Evolutionary conservation across 2,329 filamentous ascomycete species (phyloP).

Genomic region (Apiospora koreana): DNA sequence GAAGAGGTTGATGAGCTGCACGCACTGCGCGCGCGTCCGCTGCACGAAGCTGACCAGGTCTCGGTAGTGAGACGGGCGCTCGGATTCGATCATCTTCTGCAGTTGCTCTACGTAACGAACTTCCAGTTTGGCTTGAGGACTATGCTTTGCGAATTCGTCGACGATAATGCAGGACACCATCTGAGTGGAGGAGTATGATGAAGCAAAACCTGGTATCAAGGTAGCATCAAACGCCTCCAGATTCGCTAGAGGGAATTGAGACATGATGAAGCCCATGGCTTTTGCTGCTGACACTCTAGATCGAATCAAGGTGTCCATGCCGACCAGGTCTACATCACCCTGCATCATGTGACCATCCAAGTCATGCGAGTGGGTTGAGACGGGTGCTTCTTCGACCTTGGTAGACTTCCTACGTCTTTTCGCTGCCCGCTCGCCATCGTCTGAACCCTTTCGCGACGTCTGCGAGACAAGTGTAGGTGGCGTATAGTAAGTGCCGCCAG

Average conservation of each 20-base stretch:
- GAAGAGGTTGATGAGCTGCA: conserved; percentile 88
- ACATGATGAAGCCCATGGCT: conserved; percentile 84
- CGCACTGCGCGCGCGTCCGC: conserved; percentile 86
- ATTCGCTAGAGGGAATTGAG: conserved; percentile 66
- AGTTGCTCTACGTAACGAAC: conserved; percentile 65
- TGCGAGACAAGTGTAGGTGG: conserved; percentile 26
- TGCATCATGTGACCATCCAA: conserved; percentile 98
- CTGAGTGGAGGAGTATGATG: conserved; percentile 81
- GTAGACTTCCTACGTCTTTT: conserved; percentile 82
- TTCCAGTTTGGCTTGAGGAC: conserved; percentile 45
- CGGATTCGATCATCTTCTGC: conserved; percentile 75
- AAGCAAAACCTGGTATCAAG: conserved; percentile 67
- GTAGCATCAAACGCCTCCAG: conserved; percentile 65
- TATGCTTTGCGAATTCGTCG: conserved; percentile 80
- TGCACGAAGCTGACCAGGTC: conserved; percentile 90
- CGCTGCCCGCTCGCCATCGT: conserved; percentile 62
- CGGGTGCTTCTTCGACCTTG: conserved; percentile 71
- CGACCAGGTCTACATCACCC: conserved; percentile 92
- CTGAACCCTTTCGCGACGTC: conserved; percentile 49
- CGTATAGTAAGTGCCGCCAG: conserved; percentile 74
- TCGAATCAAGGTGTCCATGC: conserved; percentile 82
- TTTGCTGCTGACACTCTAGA: conserved; percentile 85
- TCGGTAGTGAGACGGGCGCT: conserved; percentile 80
- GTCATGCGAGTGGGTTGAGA: conserved; percentile 77
- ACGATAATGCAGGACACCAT: conserved; percentile 80